phyloP scores from a whole-genome alignment of 2,329 filamentous ascomycete genomes.

The Botryotinia calthae region DNA sequence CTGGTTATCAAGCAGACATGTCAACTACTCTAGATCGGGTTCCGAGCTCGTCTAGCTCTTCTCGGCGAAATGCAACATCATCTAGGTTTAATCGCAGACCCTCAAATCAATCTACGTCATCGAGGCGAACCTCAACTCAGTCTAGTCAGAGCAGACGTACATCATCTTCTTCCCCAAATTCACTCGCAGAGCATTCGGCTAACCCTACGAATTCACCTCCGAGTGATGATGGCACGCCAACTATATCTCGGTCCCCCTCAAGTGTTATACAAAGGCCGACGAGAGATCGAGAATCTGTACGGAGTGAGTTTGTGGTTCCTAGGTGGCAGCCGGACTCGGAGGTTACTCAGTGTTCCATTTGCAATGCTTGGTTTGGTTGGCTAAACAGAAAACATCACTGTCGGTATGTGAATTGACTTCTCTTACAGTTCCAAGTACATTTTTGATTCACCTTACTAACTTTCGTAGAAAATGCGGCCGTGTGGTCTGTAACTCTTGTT shows the following conservation, averaged over 20 bases:
- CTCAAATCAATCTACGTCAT: conserved; percentile 20
- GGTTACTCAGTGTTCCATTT: conserved; percentile 81
- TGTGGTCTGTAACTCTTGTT: conserved; percentile 87
- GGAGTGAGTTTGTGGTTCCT: conserved; percentile 54
- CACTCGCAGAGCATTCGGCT: not conserved
- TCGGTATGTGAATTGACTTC: conserved; percentile 52
- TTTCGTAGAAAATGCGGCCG: conserved; percentile 75
- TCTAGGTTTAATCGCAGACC: conserved; percentile 15
- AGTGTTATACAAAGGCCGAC: not conserved
- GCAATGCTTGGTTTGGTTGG: conserved; percentile 67
- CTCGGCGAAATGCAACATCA: conserved; percentile 14
- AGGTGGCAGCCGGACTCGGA: conserved; percentile 88
- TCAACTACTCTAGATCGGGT: conserved; percentile 19
- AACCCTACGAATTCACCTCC: conserved; percentile 1
- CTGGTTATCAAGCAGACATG: conserved; percentile 20
- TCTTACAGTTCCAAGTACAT: no score
- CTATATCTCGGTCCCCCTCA: conserved; percentile 7
- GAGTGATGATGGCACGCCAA: conserved; percentile 14
- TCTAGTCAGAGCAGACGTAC: conserved; percentile 2
- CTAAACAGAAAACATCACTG: conserved; percentile 89
- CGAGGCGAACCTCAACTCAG: conserved; percentile 14
- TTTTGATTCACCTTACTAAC: conserved; percentile 16
- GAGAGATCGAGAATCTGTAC: conserved; percentile 10
- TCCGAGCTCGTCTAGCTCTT: conserved; percentile 9
- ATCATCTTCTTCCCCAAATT: conserved; percentile 14